Conservation (phyloP, 202 grass and related monocot species). For the Setaria italica region DNA sequence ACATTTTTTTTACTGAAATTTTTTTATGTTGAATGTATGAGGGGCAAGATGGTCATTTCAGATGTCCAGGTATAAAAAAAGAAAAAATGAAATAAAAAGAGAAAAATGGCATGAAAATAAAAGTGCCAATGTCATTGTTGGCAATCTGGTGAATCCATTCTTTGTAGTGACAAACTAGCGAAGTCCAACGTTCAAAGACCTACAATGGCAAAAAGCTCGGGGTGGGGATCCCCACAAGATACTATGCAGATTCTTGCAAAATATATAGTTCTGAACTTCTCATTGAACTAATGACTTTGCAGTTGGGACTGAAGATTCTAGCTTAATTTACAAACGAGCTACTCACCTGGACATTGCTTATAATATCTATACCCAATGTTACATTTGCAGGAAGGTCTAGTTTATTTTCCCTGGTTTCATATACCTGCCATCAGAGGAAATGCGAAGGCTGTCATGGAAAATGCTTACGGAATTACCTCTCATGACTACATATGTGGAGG, state of each 20-base stretch:
- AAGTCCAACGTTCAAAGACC: no score
- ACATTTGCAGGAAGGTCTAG: conserved; percentile 4
- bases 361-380: conserved; percentile 40
- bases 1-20: not conserved
- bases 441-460: not conserved
- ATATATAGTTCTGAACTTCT: not conserved
- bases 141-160: no score
- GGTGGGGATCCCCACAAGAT: not conserved
- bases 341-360: conserved; percentile 59
- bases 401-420: conserved; percentile 40
- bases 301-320: not conserved
- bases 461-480: conserved; percentile 19
- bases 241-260: not conserved
- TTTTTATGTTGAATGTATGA: no score
- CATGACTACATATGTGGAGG: not conserved
- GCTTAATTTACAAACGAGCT: conserved; percentile 9
- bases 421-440: conserved; percentile 51
- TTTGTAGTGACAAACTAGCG: no score
- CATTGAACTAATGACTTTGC: not conserved
- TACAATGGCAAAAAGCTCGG: no score
- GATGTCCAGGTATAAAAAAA: no score
- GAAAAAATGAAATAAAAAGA: no score
- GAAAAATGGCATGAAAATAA: not conserved
- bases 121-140: no score
- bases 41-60: no score